Base-by-base conservation (phyloP, 208 protist genomes). In the Leishmania arabica region DNA sequence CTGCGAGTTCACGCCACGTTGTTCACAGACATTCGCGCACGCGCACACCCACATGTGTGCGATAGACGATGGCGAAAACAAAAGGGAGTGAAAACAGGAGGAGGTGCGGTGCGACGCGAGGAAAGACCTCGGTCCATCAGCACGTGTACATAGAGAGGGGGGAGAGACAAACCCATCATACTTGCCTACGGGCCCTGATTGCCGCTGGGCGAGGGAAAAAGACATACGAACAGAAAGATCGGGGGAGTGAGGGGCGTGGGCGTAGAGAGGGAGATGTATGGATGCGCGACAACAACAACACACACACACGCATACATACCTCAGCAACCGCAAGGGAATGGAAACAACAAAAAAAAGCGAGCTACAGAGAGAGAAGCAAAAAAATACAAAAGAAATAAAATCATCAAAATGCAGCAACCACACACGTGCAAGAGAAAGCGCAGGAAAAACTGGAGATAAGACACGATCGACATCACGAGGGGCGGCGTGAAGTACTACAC, bases 91-190 rank as follows among this genome's bases (percentile, higher is more conserved):
- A 62, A 34, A n/a, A 34, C 21, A 27, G 31, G n/a, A 66, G 27
- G 69, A 74, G 69, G 51, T 40, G 69, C 51, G 9, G 49, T 11
- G 71, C 31, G 71, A 37, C 49, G 45, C 71, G 49, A 49, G 37
- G 15, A 54, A 60, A 31, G 49, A 45, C 42, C 37, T 42, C 68
- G 34, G 31, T 37, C 40, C 62, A 71, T 21, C 54, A 58, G 58
- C 45, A 60, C n/a, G 53, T n/a, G 42, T 17, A 65, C 34, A 74
- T 8, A 74, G n/a, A 69, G 45, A 74, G n/a, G n/a, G 56, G 21
- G 49, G 66, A 80, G 45, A 68, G 40, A 77, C 27, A 66, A n/a
- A 49, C 71, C 8, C 68, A 51, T 51, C 17, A n/a, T 9, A 51
- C 27, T n/a, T 51, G 11, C 42, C 68, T 34, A n/a, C 21, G 24